Conservation (phyloP, 352 stramenopile genomes). For the Hyaloperonospora brassicae region DNA sequence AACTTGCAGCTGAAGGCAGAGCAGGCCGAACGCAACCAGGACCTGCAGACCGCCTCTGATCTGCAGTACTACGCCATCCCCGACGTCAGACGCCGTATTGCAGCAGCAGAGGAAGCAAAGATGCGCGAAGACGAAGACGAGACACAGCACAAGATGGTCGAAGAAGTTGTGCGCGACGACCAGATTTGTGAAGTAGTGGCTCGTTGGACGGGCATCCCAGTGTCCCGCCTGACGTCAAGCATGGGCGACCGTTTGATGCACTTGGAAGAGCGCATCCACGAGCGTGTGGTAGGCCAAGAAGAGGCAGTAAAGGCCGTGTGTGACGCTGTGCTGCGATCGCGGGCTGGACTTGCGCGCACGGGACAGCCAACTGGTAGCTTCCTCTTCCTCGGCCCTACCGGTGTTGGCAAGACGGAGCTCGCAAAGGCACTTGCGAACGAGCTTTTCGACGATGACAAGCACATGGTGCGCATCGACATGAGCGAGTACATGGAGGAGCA, state of each 20-base stretch:
- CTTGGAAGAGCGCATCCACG: conserved; percentile 76
- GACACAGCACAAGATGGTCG: conserved; percentile 59
- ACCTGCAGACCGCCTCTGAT: conserved; percentile 92
- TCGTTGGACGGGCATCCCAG: conserved; percentile 87
- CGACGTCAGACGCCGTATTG: conserved; percentile 84
- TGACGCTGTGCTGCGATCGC: conserved; percentile 88
- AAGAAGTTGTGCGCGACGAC: conserved; percentile 81
- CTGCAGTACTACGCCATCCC: conserved; percentile 95
- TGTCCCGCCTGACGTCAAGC: conserved; percentile 70
- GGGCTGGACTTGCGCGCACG: conserved; percentile 81
- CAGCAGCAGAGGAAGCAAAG: conserved; percentile 71
- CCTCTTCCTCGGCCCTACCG: conserved; percentile 93
- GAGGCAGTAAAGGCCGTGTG: conserved; percentile 88
- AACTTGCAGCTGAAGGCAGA: conserved; percentile 91
- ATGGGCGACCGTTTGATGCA: conserved; percentile 79
- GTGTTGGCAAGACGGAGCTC: conserved; percentile 93
- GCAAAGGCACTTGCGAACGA: conserved; percentile 92
- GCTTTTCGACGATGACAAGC: conserved; percentile 93
- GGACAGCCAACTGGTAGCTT: conserved; percentile 92
- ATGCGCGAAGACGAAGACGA: conserved; percentile 48
- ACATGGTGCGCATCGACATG: conserved; percentile 96
- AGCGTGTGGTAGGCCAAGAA: conserved; percentile 91
- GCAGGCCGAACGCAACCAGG: conserved; percentile 89
- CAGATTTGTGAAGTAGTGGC: conserved; percentile 88
- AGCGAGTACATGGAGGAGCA: conserved; percentile 97